Conservation (phyloP, 306 rosid genomes). For the Lathyrus aphaca region DNA sequence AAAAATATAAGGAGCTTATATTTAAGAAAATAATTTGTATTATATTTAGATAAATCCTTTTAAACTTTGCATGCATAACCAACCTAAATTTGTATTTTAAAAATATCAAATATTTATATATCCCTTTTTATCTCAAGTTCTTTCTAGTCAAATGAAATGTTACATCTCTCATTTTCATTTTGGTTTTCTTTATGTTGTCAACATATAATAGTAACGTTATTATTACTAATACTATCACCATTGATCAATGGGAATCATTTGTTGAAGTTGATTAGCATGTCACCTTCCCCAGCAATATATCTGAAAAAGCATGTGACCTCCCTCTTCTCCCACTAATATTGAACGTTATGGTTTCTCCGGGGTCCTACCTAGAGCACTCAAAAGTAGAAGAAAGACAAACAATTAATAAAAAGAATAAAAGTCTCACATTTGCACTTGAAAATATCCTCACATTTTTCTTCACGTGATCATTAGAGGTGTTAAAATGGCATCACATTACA, state of each 20-base stretch:
- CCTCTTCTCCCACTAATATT: slow-evolving; percentile 31
- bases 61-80: no score
- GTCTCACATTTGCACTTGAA: neutral
- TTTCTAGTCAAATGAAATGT: neutral
- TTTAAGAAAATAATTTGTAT: no score
- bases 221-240: neutral
- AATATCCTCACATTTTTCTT: no score
- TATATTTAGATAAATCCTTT: no score
- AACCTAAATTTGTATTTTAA: no score
- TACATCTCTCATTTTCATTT: neutral
- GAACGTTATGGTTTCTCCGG: slow-evolving; percentile 16
- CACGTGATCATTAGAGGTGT: no score
- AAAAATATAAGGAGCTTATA: no score
- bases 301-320: slow-evolving; percentile 7
- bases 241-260: neutral
- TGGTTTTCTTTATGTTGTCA: neutral
- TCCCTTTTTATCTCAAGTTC: no score
- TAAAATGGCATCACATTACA: no score
- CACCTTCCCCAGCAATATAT: slow-evolving; percentile 18
- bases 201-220: neutral
- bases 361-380: slow-evolving; percentile 32
- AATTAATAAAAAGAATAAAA: neutral
- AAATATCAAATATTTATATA: no score
- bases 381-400: neutral
- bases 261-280: slow-evolving; percentile 19